Conservation (phyloP, 1,284 basidiomycete genomes). For the Pascua sp. region DNA sequence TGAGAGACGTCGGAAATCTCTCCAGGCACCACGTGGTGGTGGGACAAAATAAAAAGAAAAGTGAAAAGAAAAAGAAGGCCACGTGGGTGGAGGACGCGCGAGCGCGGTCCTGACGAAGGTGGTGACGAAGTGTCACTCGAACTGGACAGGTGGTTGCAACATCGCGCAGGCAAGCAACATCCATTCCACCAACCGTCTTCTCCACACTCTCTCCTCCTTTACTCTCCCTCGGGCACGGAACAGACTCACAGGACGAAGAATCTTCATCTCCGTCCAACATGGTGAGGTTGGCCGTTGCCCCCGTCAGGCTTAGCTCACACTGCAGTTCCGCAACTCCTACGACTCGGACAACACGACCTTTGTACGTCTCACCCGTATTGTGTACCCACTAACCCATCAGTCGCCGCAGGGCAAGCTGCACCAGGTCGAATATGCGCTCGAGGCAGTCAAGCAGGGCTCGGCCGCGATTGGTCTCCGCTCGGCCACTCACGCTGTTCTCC, state of each 20-base stretch:
- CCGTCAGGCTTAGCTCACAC: slow-evolving; percentile 6
- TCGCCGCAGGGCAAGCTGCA: slow-evolving; percentile 51
- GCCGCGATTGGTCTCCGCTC: slow-evolving; percentile 94
- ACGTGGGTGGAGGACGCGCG: slow-evolving; percentile 14
- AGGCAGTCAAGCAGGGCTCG: slow-evolving; percentile 99
- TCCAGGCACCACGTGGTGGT: slow-evolving; percentile 1
- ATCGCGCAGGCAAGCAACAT: no score
- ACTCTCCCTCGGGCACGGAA: background rate
- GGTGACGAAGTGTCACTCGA: slow-evolving; percentile 11
- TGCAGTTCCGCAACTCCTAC: slow-evolving; percentile 58
- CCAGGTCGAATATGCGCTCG: slow-evolving; percentile 98
- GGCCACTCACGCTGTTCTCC: slow-evolving; percentile 88
- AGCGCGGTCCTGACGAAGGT: background rate
- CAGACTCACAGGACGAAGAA: background rate
- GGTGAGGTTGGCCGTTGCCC: slow-evolving; percentile 4
- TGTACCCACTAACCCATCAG: slow-evolving; percentile 17
- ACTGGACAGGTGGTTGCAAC: background rate
- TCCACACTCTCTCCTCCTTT: background rate
- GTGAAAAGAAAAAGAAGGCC: slow-evolving; percentile 10
- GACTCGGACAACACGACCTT: slow-evolving; percentile 52
- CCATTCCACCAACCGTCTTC: background rate
- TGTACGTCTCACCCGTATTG: slow-evolving; percentile 27
- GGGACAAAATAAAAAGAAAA: slow-evolving; percentile 12
- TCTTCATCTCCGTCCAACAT: slow-evolving; percentile 12
- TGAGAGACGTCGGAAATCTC: slow-evolving; percentile 18